Conservation (phyloP, 345 rosid genomes). For the Stellera chamaejasme region DNA sequence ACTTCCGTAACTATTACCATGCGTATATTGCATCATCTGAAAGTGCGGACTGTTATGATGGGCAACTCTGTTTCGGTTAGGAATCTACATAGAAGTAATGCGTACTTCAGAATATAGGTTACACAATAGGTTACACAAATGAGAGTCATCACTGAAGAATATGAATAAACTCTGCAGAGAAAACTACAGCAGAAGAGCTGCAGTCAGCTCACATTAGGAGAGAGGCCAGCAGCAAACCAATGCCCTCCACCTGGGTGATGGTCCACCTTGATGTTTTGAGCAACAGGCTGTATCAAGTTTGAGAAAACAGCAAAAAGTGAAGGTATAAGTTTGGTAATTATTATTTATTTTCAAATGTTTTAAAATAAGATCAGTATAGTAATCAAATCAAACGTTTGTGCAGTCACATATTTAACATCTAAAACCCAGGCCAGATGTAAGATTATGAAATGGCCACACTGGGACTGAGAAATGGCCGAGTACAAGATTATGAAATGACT, state of each 20-base stretch:
- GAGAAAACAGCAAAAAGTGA: too few relatives aligned
- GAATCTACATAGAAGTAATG: slow-evolving; percentile 40
- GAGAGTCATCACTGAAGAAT: not conserved
- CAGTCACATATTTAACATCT: too few relatives aligned
- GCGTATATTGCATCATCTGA: slow-evolving; percentile 57
- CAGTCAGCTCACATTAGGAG: slow-evolving; percentile 73
- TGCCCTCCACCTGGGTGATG: slow-evolving; percentile 99
- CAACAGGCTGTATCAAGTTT: slow-evolving; percentile 45
- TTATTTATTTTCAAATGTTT: too few relatives aligned
- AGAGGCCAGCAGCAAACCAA: slow-evolving; percentile 99
- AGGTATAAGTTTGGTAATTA: too few relatives aligned
- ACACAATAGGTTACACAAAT: not conserved
- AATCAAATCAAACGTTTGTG: too few relatives aligned
- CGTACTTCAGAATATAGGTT: slow-evolving; percentile 10
- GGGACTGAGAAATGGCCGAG: not conserved
- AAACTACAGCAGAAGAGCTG: slow-evolving; percentile 13
- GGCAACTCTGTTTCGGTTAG: slow-evolving; percentile 57
- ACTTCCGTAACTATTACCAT: slow-evolving; percentile 87
- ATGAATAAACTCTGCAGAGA: not conserved
- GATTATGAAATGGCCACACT: not conserved
- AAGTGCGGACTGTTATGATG: slow-evolving; percentile 79
- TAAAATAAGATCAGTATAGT: too few relatives aligned
- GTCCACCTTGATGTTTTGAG: slow-evolving; percentile 85
- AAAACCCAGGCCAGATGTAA: not conserved
- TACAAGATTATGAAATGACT: not conserved